Evolutionary conservation across 108 stramenopile genomes (phyloP), one percentile per base, ranked within the genome.

Genomic region (Mayamaea pseudoterrestris): DNA sequence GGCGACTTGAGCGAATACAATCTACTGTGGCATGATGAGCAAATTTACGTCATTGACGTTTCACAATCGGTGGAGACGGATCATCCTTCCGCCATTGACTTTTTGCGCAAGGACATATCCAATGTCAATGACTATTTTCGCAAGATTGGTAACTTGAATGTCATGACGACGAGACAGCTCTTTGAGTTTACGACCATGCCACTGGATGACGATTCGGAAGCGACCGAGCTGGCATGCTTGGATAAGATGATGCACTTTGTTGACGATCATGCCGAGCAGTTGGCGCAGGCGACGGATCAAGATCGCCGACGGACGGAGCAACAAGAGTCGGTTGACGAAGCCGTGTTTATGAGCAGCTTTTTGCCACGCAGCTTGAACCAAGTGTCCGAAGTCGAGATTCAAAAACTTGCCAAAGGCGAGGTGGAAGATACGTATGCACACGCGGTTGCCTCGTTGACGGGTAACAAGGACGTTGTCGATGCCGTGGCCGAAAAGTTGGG

Each of bases 71-170:
- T 97, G 13, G 96, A 98, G 60, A 80, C 72, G 2, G 92, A 95
- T 58, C 97, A 98, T 69, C 98, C 98, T 2, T 72, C 85, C 7
- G 92, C 98, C 0, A 50, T 94, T 53, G 93, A 98, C 55, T 98
- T 98, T 69, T 66, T 98, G 48, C 73, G 95, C 11, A 96, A 94
- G 57, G 98, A 98, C 69, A 79, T 74, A 35, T 53, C 74, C 39
- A 98, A 97, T 71, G 92, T 96, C 14, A 97, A 94, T 60, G 93
- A 93, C 32, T 98, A 90, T 69, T 98, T 96, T 74, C 48, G 65
- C 30, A 90, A 85, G 65, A 58, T 56, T 14, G 94, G 90, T 4
- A 69, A 79, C 44, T 56, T 89, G 27, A 71, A 83, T 62, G 83
- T 89, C 30, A 87, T 89, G 87, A 80, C 80, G 16, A 83, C 80